Percentiles rank a stretch among this genome's conserved stretches.
Evolutionary conservation across 306 rosid species (phyloP).

Genomic region (Cicer chorassanicum): DNA sequence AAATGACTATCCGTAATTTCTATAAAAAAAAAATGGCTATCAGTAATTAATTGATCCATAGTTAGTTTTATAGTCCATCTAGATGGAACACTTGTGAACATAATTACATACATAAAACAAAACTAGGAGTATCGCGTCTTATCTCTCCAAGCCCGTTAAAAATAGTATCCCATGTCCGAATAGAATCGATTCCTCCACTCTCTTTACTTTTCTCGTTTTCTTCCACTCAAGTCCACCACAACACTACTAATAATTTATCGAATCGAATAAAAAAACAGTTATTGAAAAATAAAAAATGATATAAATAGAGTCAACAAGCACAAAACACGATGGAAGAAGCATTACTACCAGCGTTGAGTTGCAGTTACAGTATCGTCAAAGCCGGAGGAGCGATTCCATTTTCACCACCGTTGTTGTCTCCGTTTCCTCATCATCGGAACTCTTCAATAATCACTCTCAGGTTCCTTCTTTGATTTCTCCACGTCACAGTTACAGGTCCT

Average conservation of each 20-base stretch:
- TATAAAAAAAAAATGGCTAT: no score
- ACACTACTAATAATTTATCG: neutral
- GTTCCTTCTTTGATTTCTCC: conserved; percentile 31
- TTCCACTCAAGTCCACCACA: conserved; percentile 1
- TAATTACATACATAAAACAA: no score
- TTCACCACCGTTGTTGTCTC: conserved; percentile 12
- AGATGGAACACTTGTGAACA: no score
- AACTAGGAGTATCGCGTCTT: no score
- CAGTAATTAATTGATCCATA: no score
- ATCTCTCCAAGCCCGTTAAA: no score
- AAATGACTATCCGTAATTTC: no score
- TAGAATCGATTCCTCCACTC: neutral
- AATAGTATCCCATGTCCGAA: neutral
- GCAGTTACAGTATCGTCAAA: conserved; percentile 11
- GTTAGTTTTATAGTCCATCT: no score
- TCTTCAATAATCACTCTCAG: conserved; percentile 40
- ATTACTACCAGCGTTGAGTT: conserved; percentile 5
- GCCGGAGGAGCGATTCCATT: conserved; percentile 10
- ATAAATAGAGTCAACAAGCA: conserved; percentile 21
- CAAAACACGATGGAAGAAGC: conserved; percentile 28
- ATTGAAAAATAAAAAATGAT: neutral
- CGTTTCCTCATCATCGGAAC: conserved; percentile 31
- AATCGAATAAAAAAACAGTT: neutral
- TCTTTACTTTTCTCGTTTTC: neutral
- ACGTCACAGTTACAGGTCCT: conserved; percentile 3